These are phyloP conservation scores for Colletotrichum tamarilloi DNA, from an alignment of 2,329 filamentous ascomycete species.

Conservation along the genomic window DNA sequence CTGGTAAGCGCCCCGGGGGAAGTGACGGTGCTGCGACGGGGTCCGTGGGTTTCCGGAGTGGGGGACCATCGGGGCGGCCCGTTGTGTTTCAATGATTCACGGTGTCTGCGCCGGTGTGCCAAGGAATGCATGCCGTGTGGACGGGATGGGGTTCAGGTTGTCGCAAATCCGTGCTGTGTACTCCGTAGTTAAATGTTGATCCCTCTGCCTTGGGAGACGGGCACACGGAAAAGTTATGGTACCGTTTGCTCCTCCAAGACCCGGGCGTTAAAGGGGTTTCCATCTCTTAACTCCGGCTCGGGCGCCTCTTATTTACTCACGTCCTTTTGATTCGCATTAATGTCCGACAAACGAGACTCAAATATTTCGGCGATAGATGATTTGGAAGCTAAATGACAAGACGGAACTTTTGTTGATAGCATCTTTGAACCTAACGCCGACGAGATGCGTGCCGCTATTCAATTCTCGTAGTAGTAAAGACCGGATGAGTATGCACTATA, in stretches of 20 bases:
- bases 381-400: not conserved
- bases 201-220: not conserved
- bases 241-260: not conserved
- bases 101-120: not conserved
- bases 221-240: too few species aligned
- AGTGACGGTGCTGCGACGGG: not conserved
- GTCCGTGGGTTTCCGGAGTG: not conserved
- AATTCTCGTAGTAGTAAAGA: not conserved
- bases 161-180: too few species aligned
- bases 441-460: not conserved
- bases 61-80: not conserved
- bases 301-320: not conserved
- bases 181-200: not conserved
- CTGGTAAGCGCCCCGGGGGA: not conserved
- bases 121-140: not conserved
- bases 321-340: not conserved
- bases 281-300: slow-evolving; percentile 3
- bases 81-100: not conserved
- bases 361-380: not conserved
- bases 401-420: too few species aligned
- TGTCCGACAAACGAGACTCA: not conserved
- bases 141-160: not conserved
- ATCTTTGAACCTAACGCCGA: not conserved
- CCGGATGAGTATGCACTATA: too few species aligned
- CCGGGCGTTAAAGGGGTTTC: not conserved